Evolutionary conservation across 2,329 filamentous ascomycete genomes (phyloP).

Genomic region (Colletotrichum falcatum): DNA sequence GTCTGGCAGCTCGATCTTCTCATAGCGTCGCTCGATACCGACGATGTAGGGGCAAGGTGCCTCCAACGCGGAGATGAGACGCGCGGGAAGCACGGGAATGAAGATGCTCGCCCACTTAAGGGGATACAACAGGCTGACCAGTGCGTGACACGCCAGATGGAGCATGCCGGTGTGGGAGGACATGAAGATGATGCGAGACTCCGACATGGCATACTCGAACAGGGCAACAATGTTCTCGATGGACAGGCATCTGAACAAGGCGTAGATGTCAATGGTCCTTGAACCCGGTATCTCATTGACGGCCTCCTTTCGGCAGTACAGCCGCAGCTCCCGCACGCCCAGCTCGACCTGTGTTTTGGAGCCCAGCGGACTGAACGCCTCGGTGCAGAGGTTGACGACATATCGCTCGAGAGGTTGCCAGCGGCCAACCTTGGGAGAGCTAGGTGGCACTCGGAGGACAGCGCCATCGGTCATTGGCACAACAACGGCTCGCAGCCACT

Average conservation of each 20-base stretch:
- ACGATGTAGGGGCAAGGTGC: slow-evolving; percentile 98
- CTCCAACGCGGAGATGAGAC: slow-evolving; percentile 89
- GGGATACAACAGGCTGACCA: slow-evolving; percentile 87
- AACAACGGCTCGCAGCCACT: slow-evolving; percentile 94
- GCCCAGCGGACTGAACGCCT: slow-evolving; percentile 90
- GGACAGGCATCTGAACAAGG: slow-evolving; percentile 89
- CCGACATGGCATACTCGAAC: slow-evolving; percentile 92
- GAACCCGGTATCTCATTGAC: slow-evolving; percentile 93
- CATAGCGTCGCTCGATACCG: slow-evolving; percentile 92
- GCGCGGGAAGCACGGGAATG: slow-evolving; percentile 89
- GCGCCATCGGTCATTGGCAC: slow-evolving; percentile 94
- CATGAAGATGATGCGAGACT: slow-evolving; percentile 95
- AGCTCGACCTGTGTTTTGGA: slow-evolving; percentile 97
- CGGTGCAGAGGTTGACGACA: slow-evolving; percentile 95
- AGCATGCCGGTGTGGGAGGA: slow-evolving; percentile 98
- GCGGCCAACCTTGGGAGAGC: slow-evolving; percentile 88
- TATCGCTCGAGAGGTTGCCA: slow-evolving; percentile 98
- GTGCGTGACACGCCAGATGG: slow-evolving; percentile 89
- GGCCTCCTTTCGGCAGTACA: slow-evolving; percentile 95
- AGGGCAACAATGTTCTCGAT: slow-evolving; percentile 92
- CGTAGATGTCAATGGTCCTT: slow-evolving; percentile 91
- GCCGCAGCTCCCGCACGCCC: slow-evolving; percentile 85
- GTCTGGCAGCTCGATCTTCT: slow-evolving; percentile 85
- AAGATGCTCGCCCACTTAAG: slow-evolving; percentile 94
- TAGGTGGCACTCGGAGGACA: slow-evolving; percentile 84